Conservation (phyloP, 192 early-diverging fungal genomes). For the Mortierella alpina region DNA sequence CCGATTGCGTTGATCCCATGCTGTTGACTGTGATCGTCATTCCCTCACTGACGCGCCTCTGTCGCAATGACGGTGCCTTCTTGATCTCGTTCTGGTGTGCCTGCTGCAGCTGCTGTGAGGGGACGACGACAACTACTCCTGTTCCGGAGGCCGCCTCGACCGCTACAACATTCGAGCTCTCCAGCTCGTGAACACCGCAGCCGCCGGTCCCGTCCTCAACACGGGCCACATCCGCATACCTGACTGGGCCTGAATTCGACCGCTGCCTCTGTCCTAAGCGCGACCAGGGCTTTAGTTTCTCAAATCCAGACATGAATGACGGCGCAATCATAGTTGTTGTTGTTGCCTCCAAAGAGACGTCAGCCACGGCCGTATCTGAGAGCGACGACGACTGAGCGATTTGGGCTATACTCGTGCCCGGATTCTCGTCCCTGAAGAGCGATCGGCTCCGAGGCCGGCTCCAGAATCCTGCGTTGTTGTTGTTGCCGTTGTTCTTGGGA, state of each 20-base stretch:
- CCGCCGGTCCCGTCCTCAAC: too few relatives aligned
- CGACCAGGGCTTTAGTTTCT: conserved; percentile 12
- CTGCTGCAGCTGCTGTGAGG: not conserved
- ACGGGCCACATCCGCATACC: conserved; percentile 7
- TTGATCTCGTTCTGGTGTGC: not conserved
- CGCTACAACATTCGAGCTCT: not conserved
- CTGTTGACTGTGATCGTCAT: conserved; percentile 13
- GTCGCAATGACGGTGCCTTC: not conserved
- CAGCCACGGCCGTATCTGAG: not conserved
- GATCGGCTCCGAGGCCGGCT: conserved; percentile 29
- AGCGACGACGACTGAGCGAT: not conserved
- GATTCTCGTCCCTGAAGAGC: not conserved
- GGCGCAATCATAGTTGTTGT: not conserved
- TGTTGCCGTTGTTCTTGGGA: not conserved
- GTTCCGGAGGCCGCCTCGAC: not conserved
- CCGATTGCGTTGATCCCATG: not conserved
- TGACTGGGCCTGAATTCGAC: conserved; percentile 40
- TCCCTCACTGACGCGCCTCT: conserved; percentile 21
- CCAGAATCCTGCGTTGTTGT: not conserved
- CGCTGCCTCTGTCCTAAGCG: conserved; percentile 25
- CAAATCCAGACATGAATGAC: conserved; percentile 10
- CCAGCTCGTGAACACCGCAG: not conserved
- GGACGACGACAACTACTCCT: not conserved
- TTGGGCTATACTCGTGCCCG: too few relatives aligned
- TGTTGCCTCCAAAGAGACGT: not conserved